Evolutionary conservation across 2,329 filamentous ascomycete species (phyloP).

Genomic region (Colletotrichum magnum): DNA sequence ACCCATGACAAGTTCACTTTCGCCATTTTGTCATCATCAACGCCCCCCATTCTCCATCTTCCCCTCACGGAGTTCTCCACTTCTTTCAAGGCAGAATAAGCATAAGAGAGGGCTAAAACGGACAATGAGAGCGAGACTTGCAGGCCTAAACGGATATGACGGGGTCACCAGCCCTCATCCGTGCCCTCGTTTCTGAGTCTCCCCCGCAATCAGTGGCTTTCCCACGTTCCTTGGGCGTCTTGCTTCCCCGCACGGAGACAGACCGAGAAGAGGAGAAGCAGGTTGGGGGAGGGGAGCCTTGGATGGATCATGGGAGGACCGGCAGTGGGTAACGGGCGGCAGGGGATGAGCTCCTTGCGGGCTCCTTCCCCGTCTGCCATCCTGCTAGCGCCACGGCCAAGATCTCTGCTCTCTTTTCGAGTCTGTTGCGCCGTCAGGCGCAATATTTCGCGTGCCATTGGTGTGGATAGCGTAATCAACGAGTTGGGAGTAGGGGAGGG

Average conservation of each 20-base stretch:
- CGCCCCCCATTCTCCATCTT: neutral
- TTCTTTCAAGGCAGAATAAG: constrained; percentile 14
- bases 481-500: too few species aligned
- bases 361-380: too few species aligned
- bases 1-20: neutral
- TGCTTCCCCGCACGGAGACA: constrained; percentile 26
- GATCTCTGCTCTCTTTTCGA: neutral
- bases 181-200: neutral
- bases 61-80: constrained; percentile 7
- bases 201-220: constrained; percentile 19
- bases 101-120: neutral
- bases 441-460: neutral
- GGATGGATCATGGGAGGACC: too few species aligned
- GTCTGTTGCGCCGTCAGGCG: neutral
- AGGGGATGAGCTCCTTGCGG: too few species aligned
- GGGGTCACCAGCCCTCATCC: neutral
- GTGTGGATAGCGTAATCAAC: constrained; percentile 1
- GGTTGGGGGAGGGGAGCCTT: too few species aligned
- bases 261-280: neutral
- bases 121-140: neutral
- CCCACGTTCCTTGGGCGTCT: neutral
- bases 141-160: too few species aligned
- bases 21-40: neutral
- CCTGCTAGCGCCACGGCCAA: neutral
- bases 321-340: too few species aligned